Conservation (phyloP, 495 filamentous ascomycete species). For the Bacidia rubella region DNA sequence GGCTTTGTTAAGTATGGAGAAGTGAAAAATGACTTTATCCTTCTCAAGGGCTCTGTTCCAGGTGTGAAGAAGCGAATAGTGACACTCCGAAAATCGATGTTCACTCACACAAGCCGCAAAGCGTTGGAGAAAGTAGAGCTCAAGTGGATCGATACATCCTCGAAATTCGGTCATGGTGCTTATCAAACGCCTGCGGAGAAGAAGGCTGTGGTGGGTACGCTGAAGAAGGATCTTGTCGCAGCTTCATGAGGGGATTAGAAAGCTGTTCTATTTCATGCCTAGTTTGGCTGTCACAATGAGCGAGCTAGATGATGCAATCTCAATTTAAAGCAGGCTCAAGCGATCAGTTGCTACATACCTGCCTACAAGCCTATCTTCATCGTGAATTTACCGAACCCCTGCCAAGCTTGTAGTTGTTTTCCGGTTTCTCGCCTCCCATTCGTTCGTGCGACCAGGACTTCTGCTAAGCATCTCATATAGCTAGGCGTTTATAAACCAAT, state of each 20-base stretch:
- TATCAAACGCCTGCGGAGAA: constrained; percentile 99
- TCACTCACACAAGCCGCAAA: constrained; percentile 86
- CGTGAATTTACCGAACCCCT: no score
- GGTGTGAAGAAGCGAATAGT: constrained; percentile 99
- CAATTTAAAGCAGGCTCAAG: no score
- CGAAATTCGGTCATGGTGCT: constrained; percentile 99
- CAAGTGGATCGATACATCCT: constrained; percentile 99
- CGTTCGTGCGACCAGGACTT: no score
- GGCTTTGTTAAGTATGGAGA: constrained; percentile 98
- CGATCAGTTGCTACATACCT: no score
- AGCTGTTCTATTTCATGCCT: neutral
- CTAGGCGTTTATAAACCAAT: neutral
- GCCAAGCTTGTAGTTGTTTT: no score
- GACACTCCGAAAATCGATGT: constrained; percentile 98
- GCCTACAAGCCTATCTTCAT: no score
- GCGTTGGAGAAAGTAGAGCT: constrained; percentile 98
- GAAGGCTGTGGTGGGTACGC: constrained; percentile 83
- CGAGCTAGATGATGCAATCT: no score
- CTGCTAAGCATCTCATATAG: no score
- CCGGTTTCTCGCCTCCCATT: no score
- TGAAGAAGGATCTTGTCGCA: constrained; percentile 92
- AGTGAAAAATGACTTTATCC: constrained; percentile 98
- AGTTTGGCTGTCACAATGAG: neutral
- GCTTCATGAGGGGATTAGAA: constrained; percentile 41
- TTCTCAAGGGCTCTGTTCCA: constrained; percentile 93